Evolutionary conservation across 2,329 filamentous ascomycete genomes (phyloP).

Genomic region (Colletotrichum paranaense): DNA sequence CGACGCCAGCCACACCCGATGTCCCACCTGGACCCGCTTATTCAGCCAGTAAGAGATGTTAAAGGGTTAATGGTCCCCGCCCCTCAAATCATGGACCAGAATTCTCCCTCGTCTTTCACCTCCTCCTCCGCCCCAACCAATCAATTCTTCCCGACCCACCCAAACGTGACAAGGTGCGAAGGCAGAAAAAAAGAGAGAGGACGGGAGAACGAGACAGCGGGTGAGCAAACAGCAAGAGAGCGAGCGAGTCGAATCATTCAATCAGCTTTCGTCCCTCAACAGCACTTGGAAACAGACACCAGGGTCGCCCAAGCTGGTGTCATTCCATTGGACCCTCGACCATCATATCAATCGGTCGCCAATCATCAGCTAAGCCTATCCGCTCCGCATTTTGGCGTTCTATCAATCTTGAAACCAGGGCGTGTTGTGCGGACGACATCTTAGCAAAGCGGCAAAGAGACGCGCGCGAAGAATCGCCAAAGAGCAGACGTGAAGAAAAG

Average conservation of each 20-base stretch:
- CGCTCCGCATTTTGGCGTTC: conserved; percentile 30
- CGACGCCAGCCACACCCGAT: conserved; percentile 10
- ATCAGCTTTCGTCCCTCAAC: conserved; percentile 44
- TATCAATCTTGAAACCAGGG: conserved; percentile 33
- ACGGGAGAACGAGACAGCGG: conserved; percentile 14
- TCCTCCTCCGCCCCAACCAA: conserved; percentile 60
- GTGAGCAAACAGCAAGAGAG: not conserved
- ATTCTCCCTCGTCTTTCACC: conserved; percentile 55
- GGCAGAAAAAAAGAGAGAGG: conserved; percentile 32
- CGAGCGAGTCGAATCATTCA: conserved; percentile 39
- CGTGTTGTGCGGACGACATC: not conserved
- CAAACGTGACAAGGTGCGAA: conserved; percentile 38
- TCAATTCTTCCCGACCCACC: conserved; percentile 57
- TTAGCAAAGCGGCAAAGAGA: conserved; percentile 15
- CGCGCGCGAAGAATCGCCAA: conserved; percentile 10
- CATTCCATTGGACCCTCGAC: conserved; percentile 26
- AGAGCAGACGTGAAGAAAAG: not conserved
- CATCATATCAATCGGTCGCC: conserved; percentile 29
- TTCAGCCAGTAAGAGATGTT: conserved; percentile 63
- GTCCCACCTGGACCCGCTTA: conserved; percentile 53
- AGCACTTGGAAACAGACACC: conserved; percentile 30
- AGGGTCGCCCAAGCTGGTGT: conserved; percentile 20
- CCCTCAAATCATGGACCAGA: conserved; percentile 65
- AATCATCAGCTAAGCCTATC: conserved; percentile 27
- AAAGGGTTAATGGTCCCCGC: conserved; percentile 54